These are phyloP conservation scores for sunflower (Helianthus annuus) DNA, from an alignment of 129 eudicot genomes.

Conservation along the genomic window DNA sequence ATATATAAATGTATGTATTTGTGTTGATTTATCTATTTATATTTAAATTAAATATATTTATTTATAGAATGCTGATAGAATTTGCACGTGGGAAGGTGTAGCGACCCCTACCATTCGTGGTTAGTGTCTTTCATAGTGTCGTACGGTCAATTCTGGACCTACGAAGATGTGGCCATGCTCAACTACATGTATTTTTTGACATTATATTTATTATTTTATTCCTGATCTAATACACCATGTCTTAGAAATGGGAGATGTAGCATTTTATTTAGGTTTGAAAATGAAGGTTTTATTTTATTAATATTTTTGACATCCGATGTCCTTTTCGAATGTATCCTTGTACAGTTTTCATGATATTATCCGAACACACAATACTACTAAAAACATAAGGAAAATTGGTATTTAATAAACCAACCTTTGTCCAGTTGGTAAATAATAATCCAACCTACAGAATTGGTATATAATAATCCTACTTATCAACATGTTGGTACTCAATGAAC, in stretches of 20 bases:
- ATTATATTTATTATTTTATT: background rate
- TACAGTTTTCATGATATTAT: background rate
- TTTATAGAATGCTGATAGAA: background rate
- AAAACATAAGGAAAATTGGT: too few relatives aligned
- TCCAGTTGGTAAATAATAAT: too few relatives aligned
- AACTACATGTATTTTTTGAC: background rate
- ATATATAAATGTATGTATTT: too few relatives aligned
- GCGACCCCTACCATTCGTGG: constrained; percentile 32
- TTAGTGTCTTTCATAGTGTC: constrained; percentile 13
- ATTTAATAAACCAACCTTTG: too few relatives aligned
- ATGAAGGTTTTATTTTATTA: background rate
- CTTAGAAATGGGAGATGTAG: too few relatives aligned
- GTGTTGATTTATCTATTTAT: background rate
- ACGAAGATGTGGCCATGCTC: constrained; percentile 1
- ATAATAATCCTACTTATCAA: too few relatives aligned
- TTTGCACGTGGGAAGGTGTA: constrained; percentile 22
- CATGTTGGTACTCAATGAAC: too few relatives aligned
- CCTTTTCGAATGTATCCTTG: background rate
- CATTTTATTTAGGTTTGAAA: background rate
- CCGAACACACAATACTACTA: background rate
- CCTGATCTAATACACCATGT: background rate
- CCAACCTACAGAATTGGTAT: too few relatives aligned
- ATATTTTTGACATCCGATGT: background rate
- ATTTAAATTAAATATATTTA: too few relatives aligned
- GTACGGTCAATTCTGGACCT: constrained; percentile 19